These are phyloP conservation scores for Kalanchoe fedtschenkoi DNA, from an alignment of 164 flowering plant species.

Conservation along the genomic window DNA sequence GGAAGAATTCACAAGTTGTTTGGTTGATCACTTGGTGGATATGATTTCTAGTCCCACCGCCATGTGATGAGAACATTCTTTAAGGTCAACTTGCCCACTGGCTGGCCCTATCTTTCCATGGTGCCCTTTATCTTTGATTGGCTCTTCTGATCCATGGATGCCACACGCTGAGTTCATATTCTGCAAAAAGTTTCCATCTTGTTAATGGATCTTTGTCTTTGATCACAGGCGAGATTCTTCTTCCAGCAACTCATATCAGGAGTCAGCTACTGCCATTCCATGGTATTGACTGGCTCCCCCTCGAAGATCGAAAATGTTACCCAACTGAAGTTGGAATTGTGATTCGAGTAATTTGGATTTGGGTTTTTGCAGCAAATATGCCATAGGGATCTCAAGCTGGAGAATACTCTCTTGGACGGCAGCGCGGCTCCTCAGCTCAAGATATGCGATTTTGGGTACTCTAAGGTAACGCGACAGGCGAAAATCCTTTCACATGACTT, in stretches of 20 bases:
- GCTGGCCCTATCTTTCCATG: not conserved
- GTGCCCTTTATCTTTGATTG: not conserved
- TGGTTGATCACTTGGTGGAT: not conserved
- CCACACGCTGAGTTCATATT: not conserved
- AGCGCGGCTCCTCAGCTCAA: constrained; percentile 1
- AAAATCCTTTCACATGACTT: not conserved
- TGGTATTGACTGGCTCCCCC: not conserved
- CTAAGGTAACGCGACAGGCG: not conserved
- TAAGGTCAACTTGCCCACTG: constrained; percentile 1
- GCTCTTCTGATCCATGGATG: not conserved
- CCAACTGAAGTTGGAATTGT: not conserved
- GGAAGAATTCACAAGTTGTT: not conserved
- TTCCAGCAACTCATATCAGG: constrained; percentile 9
- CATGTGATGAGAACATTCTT: not conserved
- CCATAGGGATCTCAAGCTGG: constrained; percentile 7
- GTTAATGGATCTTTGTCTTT: not conserved
- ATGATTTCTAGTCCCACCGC: not conserved
- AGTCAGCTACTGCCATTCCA: constrained; percentile 7
- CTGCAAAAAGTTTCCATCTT: not conserved
- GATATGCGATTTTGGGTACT: constrained; percentile 7
- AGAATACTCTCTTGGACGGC: constrained; percentile 6
- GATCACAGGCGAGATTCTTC: constrained; percentile 4
- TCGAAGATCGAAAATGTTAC: not conserved
- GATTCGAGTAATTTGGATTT: not conserved
- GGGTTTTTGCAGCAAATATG: constrained; percentile 1